Conservation (phyloP, 139 green algal genomes). For the Chlorella sp. region DNA sequence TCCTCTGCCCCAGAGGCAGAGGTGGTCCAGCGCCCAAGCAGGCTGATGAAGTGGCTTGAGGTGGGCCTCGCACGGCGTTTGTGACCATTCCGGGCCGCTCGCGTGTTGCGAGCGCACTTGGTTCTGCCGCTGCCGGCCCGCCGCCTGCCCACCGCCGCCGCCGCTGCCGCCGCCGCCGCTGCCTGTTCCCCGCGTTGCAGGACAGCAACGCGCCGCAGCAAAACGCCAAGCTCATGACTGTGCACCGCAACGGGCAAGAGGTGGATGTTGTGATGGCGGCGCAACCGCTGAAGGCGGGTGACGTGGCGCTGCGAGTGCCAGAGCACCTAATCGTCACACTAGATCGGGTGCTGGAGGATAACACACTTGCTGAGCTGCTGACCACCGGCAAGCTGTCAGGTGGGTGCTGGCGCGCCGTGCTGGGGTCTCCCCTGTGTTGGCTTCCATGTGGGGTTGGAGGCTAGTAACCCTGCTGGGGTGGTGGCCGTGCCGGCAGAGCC, state of each 20-base stretch:
- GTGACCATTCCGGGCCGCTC: background rate
- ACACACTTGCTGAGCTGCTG: slow-evolving; percentile 83
- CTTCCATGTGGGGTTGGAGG: background rate
- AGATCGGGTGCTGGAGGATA: slow-evolving; percentile 54
- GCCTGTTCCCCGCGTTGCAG: slow-evolving; percentile 17
- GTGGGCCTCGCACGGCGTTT: background rate
- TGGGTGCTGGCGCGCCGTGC: background rate
- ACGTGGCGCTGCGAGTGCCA: slow-evolving; percentile 80
- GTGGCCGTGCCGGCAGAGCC: background rate
- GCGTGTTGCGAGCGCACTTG: background rate
- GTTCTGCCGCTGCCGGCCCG: background rate
- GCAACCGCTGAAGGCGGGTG: slow-evolving; percentile 59
- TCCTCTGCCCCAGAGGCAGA: background rate
- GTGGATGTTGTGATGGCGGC: slow-evolving; percentile 64
- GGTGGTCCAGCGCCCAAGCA: background rate
- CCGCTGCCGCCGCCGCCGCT: background rate
- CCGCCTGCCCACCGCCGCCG: background rate
- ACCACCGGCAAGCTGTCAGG: slow-evolving; percentile 87
- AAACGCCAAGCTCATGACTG: slow-evolving; percentile 12
- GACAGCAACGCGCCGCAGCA: slow-evolving; percentile 44
- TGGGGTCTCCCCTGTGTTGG: background rate
- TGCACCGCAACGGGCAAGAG: slow-evolving; percentile 22
- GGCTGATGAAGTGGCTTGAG: slow-evolving; percentile 23
- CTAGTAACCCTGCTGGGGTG: too few relatives aligned
- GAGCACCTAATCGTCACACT: slow-evolving; percentile 87